Evolutionary conservation across 495 filamentous ascomycete genomes (phyloP).

Genomic region (Penicillium arizonense): DNA sequence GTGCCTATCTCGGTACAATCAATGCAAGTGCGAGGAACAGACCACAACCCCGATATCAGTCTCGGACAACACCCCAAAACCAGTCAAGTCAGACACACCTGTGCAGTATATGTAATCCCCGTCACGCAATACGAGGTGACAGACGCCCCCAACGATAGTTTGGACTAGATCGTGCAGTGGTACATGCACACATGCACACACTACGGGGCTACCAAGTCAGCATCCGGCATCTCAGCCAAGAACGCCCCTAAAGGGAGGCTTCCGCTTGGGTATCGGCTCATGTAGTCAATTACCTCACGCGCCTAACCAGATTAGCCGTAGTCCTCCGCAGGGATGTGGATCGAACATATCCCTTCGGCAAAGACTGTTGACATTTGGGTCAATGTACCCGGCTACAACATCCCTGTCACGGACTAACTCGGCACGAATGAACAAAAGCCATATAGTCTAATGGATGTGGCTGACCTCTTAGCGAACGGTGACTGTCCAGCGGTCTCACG

Average conservation of each 20-base stretch:
- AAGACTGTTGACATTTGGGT: background rate
- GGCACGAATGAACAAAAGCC: background rate
- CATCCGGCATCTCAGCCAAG: background rate
- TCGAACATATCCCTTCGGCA: background rate
- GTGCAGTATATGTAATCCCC: background rate
- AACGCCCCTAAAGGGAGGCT: conserved; percentile 4
- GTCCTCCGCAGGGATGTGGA: background rate
- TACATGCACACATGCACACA: background rate
- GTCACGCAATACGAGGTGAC: conserved; percentile 1
- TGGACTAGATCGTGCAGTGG: conserved; percentile 11
- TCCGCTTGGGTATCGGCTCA: conserved; percentile 11
- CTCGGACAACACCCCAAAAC: background rate
- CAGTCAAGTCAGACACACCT: background rate
- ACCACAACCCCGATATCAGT: background rate
- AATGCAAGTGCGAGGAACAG: too few species aligned
- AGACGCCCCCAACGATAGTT: background rate
- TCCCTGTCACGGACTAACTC: background rate
- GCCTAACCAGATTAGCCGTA: background rate
- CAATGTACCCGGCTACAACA: background rate
- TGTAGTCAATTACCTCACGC: background rate
- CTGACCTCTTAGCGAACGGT: background rate
- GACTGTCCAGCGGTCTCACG: background rate
- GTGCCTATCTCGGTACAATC: too few species aligned
- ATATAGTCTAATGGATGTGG: background rate
- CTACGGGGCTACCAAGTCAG: background rate